Base-by-base conservation (phyloP, 345 rosid species). In the Pistacia atlantica region DNA sequence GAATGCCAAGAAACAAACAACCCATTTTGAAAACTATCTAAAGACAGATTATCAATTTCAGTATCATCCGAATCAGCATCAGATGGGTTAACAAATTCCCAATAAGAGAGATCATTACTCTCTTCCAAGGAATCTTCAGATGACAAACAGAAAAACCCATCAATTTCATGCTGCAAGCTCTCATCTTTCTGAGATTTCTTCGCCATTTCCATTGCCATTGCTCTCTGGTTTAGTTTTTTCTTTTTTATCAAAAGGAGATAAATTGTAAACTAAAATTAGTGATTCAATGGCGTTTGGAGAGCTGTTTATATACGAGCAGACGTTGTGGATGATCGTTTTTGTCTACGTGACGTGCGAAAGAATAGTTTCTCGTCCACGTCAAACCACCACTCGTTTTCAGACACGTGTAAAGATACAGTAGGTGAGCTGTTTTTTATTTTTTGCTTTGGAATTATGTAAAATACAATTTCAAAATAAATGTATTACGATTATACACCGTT, bases 1-100 rank as follows among this genome's bases (percentile, higher is more conserved):
- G 58, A 59, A 28, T 69, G 67, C 84, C 77, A 80, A 11, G 81
- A 78, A 54, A 79, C 67, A 68, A 79, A 76, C 54, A 49, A 20
- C 35, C 56, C 60, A 16, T 35, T 67, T 8, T 45, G 11, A 56
- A 58, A 2, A 54, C 68, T 61, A 18, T 63, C 63, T 3, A 79
- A 16, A 69, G 78, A 69, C 5, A 69, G 22, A 4, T 55, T 55
- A 42, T 67, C 71, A 17, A 58, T 11, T 45, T 71, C 49, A 56
- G 1, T 1, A 61, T 59, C 54, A 49, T 61, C 56, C 22, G 80
- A 66, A 13, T 78, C 84, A 7, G 83, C 80, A 63, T 84, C 86
- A 8, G 83, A 80, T 37, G 52, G 60, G 66, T 80, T 73, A 22
- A 86, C 46, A 67, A 86, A 72, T 79, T 86, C 89, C 89, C 89